Evolutionary conservation across 164 flowering plant genomes (phyloP).

Genomic region (Chloranthus sessilifolius): DNA sequence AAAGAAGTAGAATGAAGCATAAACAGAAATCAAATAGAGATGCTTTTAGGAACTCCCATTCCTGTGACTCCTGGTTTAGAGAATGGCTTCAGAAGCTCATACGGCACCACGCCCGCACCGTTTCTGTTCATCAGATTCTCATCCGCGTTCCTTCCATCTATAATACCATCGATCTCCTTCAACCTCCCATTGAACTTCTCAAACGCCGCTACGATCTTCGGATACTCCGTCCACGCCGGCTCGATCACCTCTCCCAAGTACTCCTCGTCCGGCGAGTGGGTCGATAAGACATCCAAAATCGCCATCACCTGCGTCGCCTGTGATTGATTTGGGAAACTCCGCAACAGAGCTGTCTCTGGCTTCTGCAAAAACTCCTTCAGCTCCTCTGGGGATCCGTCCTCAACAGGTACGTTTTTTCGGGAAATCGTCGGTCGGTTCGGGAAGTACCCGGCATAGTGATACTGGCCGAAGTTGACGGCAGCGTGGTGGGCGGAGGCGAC

Average conservation of each 20-base stretch:
- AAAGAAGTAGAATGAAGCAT: background rate
- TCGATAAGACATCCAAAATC: conserved; percentile 28
- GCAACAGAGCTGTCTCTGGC: conserved; percentile 24
- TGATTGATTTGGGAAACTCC: conserved; percentile 25
- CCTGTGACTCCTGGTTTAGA: conserved; percentile 29
- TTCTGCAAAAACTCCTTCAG: conserved; percentile 14
- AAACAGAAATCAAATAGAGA: conserved; percentile 17
- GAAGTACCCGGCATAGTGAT: conserved; percentile 24
- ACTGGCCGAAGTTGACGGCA: conserved; percentile 34
- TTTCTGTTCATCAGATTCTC: conserved; percentile 22
- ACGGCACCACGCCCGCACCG: conserved; percentile 40
- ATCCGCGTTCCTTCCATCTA: conserved; percentile 31
- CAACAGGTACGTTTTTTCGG: conserved; percentile 19
- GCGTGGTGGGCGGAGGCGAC: conserved; percentile 30
- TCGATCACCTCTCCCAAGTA: conserved; percentile 27
- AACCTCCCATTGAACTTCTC: conserved; percentile 22
- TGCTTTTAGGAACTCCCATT: conserved; percentile 28
- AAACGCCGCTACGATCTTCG: conserved; percentile 19
- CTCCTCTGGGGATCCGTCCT: conserved; percentile 10
- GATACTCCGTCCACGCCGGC: conserved; percentile 24
- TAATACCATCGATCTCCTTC: conserved; percentile 30
- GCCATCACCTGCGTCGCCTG: conserved; percentile 40
- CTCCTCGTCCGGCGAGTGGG: conserved; percentile 40
- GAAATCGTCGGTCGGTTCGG: conserved; percentile 24
- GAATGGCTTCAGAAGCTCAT: conserved; percentile 32